Conservation (phyloP, 352 stramenopile species). For the Globisporangium apiculatum region DNA sequence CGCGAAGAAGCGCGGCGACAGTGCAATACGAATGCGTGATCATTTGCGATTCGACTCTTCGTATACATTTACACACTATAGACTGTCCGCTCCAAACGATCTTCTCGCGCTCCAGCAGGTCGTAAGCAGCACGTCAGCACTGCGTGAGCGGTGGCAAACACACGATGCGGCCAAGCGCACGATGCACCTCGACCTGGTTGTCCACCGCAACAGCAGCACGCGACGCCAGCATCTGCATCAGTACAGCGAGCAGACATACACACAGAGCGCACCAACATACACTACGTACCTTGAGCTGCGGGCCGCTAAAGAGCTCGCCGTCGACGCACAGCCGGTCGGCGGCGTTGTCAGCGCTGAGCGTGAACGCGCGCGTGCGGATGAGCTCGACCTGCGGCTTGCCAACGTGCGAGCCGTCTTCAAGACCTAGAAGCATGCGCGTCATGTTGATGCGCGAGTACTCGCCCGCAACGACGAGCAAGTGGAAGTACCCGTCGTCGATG, state of each 20-base stretch:
- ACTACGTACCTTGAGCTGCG: conserved; percentile 24
- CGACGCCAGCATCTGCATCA: neutral
- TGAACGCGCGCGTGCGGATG: conserved; percentile 56
- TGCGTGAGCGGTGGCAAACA: conserved; percentile 12
- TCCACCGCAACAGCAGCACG: neutral
- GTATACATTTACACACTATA: no score
- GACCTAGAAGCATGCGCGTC: conserved; percentile 34
- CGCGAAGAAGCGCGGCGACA: no score
- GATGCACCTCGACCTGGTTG: conserved; percentile 27
- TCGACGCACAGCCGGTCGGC: conserved; percentile 53
- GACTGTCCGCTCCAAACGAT: no score
- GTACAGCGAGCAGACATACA: neutral
- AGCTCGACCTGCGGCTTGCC: conserved; percentile 32
- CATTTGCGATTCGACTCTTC: no score
- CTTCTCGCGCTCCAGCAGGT: no score
- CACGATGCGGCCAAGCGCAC: conserved; percentile 34
- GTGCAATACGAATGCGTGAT: no score
- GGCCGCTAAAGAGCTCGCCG: conserved; percentile 46
- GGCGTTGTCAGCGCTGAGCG: conserved; percentile 21
- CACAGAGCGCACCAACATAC: no score
- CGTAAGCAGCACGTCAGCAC: no score
- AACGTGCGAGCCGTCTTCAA: conserved; percentile 47
- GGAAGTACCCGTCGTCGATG: conserved; percentile 51
- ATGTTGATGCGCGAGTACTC: conserved; percentile 31
- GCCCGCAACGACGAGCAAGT: conserved; percentile 49